phyloP scores from a whole-genome alignment of 257 asterid species.

The Rauvolfia tetraphylla region DNA sequence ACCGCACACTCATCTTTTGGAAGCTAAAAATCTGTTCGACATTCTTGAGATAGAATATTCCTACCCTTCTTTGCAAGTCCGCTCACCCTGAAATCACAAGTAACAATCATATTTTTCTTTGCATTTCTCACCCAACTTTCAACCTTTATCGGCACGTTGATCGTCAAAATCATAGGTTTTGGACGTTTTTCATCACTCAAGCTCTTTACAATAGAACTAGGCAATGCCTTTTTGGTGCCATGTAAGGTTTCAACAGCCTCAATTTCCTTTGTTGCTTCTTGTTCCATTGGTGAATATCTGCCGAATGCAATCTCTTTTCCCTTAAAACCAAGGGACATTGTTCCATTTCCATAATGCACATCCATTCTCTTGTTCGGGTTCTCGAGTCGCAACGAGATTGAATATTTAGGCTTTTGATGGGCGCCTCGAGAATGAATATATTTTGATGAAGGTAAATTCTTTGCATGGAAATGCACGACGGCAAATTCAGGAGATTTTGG shows the following conservation, averaged over 20 bases:
- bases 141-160: slow-evolving; percentile 36
- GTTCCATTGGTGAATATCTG: slow-evolving; percentile 12
- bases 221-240: slow-evolving; percentile 19
- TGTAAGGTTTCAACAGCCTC: slow-evolving; percentile 22
- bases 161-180: slow-evolving; percentile 28
- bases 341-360: slow-evolving; percentile 23
- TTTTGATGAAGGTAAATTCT: slow-evolving; percentile 5
- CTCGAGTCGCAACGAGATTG: slow-evolving; percentile 22
- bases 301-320: slow-evolving; percentile 39
- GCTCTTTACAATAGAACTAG: slow-evolving; percentile 19
- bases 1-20: too few relatives aligned
- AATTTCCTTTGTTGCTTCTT: slow-evolving; percentile 5
- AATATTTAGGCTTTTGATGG: slow-evolving; percentile 20
- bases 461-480: slow-evolving; percentile 27
- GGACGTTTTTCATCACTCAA: slow-evolving; percentile 25
- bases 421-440: not conserved
- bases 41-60: slow-evolving; percentile 36
- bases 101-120: slow-evolving; percentile 21
- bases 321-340: slow-evolving; percentile 29
- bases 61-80: slow-evolving; percentile 22
- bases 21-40: slow-evolving; percentile 30
- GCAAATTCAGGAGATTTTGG: slow-evolving; percentile 47
- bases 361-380: slow-evolving; percentile 40
- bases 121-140: slow-evolving; percentile 37
- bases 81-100: slow-evolving; percentile 50